A percentile compares a stretch with the other conserved stretches of the same genome.
phyloP scores from a whole-genome alignment of 176 grass and related monocot species.

The Aegilops tauschii region DNA sequence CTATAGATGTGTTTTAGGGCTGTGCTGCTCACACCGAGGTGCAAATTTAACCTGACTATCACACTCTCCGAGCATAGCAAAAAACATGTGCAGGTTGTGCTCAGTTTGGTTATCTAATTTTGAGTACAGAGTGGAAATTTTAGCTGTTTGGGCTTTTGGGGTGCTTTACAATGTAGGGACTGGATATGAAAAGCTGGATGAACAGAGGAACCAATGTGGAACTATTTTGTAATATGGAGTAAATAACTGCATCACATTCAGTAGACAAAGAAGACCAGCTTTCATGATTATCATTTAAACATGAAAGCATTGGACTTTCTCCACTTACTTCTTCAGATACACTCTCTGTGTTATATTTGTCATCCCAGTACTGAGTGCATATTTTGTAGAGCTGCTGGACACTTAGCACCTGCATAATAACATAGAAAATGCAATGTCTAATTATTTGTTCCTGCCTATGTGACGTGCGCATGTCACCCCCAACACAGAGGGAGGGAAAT shows the following conservation, averaged over 20 bases:
- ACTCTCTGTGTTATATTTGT: constrained; percentile 91
- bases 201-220: background rate
- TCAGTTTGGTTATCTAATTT: background rate
- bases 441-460: background rate
- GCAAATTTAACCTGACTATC: background rate
- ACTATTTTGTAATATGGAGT: background rate
- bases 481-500: background rate
- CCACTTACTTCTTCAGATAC: constrained; percentile 74
- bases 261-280: background rate
- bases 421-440: constrained; percentile 9
- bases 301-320: background rate
- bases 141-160: background rate
- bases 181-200: background rate
- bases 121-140: background rate
- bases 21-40: background rate
- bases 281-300: background rate
- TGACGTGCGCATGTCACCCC: background rate
- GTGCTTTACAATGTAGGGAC: background rate
- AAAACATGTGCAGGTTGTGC: background rate
- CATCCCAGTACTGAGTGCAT: constrained; percentile 95
- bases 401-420: constrained; percentile 68
- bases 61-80: background rate
- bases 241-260: background rate
- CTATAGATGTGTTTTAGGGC: constrained; percentile 1
- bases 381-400: constrained; percentile 94